These are phyloP conservation scores for Stellera chamaejasme DNA, from an alignment of 345 rosid species.

Conservation along the genomic window DNA sequence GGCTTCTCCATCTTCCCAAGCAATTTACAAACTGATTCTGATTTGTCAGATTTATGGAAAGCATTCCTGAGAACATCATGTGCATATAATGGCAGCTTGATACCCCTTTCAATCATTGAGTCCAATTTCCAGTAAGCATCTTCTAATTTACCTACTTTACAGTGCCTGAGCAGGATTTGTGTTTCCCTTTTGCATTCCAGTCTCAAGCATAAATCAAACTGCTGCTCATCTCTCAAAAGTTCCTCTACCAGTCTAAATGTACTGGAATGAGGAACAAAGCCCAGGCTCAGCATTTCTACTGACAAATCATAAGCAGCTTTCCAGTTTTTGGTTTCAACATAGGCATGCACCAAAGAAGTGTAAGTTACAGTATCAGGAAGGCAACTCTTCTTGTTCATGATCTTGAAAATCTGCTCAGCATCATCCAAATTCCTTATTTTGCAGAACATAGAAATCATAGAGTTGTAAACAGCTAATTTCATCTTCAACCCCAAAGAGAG, in stretches of 20 bases:
- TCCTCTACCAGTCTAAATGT: slow-evolving; percentile 17
- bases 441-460: slow-evolving; percentile 21
- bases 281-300: slow-evolving; percentile 21
- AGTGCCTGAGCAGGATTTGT: slow-evolving; percentile 23
- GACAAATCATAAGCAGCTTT: slow-evolving; percentile 19
- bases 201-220: slow-evolving; percentile 18
- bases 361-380: slow-evolving; percentile 20
- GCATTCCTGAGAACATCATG: slow-evolving; percentile 19
- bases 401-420: slow-evolving; percentile 18
- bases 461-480: slow-evolving; percentile 21
- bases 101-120: slow-evolving; percentile 20
- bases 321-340: slow-evolving; percentile 19
- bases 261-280: slow-evolving; percentile 22
- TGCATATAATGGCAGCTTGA: slow-evolving; percentile 17
- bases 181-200: slow-evolving; percentile 24
- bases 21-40: slow-evolving; percentile 17
- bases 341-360: slow-evolving; percentile 21
- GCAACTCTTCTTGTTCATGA: slow-evolving; percentile 26
- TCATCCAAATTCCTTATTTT: slow-evolving; percentile 19
- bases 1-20: slow-evolving; percentile 16
- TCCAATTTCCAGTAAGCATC: slow-evolving; percentile 20
- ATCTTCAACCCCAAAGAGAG: slow-evolving; percentile 18
- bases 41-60: slow-evolving; percentile 20
- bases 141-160: slow-evolving; percentile 19
- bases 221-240: slow-evolving; percentile 22